A percentile compares a stretch with the other conserved stretches of the same genome.
Evolutionary conservation across 257 asterid species (phyloP).

Genomic region (Solanum etuberosum): DNA sequence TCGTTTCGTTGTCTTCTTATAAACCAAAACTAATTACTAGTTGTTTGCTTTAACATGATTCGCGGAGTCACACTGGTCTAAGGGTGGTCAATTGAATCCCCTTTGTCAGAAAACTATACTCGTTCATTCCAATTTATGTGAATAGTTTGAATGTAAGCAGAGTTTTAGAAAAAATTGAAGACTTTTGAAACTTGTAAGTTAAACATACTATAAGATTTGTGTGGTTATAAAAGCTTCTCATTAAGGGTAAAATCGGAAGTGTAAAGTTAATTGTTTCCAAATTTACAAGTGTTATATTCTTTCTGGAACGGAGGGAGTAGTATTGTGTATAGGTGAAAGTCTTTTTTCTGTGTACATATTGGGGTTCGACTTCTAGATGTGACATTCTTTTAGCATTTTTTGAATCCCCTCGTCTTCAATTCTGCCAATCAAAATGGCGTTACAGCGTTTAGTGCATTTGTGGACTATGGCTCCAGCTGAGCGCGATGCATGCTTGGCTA

Average conservation of each 20-base stretch:
- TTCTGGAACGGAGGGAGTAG: background rate
- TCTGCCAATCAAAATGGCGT: background rate
- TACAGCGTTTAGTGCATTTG: constrained; percentile 50
- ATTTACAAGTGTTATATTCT: background rate
- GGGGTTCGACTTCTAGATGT: background rate
- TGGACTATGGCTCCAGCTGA: constrained; percentile 77
- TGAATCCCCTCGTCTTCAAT: background rate
- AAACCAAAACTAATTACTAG: background rate
- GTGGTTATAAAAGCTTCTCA: background rate
- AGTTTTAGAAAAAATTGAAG: background rate
- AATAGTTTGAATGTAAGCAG: background rate
- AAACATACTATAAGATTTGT: background rate
- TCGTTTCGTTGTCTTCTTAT: background rate
- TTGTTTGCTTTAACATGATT: too few species aligned
- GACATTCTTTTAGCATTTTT: background rate
- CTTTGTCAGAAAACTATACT: background rate
- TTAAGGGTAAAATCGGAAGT: background rate
- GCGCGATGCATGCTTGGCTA: constrained; percentile 61
- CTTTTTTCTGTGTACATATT: background rate
- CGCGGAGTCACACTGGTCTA: too few species aligned
- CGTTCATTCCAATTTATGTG: background rate
- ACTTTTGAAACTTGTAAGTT: too few species aligned
- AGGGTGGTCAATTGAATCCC: background rate
- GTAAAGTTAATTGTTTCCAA: background rate
- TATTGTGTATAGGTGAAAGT: background rate